phyloP scores from a whole-genome alignment of 2,329 filamentous ascomycete species.

The Trichoderma atrobrunneum region DNA sequence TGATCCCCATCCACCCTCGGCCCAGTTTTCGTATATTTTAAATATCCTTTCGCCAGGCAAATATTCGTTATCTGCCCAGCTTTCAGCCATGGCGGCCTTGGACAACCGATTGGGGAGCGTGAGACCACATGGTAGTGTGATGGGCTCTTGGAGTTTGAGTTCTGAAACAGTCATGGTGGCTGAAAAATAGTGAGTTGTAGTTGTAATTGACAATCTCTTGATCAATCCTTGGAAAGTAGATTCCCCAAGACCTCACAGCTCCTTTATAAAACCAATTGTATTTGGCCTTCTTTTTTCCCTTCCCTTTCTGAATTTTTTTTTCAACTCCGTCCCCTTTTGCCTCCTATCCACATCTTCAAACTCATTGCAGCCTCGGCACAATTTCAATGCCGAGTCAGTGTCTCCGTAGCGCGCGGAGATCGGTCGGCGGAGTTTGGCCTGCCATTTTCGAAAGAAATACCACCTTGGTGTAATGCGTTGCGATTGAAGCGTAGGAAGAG shows the following conservation, averaged over 20 bases:
- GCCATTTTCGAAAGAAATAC: not conserved
- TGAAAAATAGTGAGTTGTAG: not conserved
- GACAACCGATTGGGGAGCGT: constrained; percentile 53
- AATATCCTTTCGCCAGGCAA: constrained; percentile 43
- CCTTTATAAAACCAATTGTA: not conserved
- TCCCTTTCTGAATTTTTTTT: not conserved
- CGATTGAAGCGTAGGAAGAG: not conserved
- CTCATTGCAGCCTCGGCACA: not conserved
- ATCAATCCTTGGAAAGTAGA: not conserved
- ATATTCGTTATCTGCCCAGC: constrained; percentile 39
- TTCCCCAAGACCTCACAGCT: too few species aligned
- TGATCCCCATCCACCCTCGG: constrained; percentile 51
- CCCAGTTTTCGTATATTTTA: constrained; percentile 52
- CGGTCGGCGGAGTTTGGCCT: not conserved
- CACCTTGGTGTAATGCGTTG: not conserved
- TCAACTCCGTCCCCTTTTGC: not conserved
- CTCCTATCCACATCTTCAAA: not conserved
- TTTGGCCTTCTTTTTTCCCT: not conserved
- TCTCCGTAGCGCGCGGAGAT: constrained; percentile 4
- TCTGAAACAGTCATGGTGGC: not conserved
- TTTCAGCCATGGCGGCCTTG: constrained; percentile 51
- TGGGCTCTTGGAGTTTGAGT: constrained; percentile 30
- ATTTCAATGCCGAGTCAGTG: not conserved
- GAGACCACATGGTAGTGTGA: constrained; percentile 55
- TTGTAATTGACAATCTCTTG: not conserved